phyloP scores from a whole-genome alignment of 2,329 filamentous ascomycete genomes.

The Cryphonectria naterciae region DNA sequence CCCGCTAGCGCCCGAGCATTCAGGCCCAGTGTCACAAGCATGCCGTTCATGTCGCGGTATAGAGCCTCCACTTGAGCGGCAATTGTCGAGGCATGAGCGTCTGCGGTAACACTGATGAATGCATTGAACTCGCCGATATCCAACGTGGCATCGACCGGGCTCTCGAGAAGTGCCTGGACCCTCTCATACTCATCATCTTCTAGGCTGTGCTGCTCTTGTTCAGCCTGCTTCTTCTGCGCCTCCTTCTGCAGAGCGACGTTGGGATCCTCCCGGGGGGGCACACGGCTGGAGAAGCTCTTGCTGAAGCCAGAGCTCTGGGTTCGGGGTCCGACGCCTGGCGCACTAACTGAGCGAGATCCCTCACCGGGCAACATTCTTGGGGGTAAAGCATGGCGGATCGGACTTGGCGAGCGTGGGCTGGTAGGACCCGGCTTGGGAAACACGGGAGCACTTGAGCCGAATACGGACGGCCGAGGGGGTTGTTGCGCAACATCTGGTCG shows the following conservation, averaged over 20 bases:
- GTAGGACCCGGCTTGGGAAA: constrained; percentile 58
- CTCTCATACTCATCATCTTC: constrained; percentile 74
- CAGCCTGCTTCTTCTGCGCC: constrained; percentile 58
- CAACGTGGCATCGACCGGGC: constrained; percentile 64
- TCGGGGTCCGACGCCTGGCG: constrained; percentile 52
- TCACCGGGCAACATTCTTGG: constrained; percentile 54
- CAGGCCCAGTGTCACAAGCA: constrained; percentile 90
- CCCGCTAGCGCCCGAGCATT: constrained; percentile 72
- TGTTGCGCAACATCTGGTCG: constrained; percentile 49
- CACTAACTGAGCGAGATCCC: constrained; percentile 60
- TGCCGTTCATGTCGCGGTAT: constrained; percentile 84
- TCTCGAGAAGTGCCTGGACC: constrained; percentile 66
- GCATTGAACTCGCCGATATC: constrained; percentile 71
- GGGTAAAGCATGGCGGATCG: constrained; percentile 63
- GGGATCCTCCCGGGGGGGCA: constrained; percentile 47
- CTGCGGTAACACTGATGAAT: constrained; percentile 57
- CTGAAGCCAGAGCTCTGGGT: constrained; percentile 35
- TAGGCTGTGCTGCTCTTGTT: constrained; percentile 60
- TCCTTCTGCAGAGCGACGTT: constrained; percentile 56
- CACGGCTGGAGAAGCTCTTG: constrained; percentile 46
- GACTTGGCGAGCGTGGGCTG: constrained; percentile 75
- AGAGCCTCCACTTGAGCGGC: constrained; percentile 67
- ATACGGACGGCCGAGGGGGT: constrained; percentile 47
- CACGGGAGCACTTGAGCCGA: constrained; percentile 59
- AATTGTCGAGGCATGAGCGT: constrained; percentile 57